Evolutionary conservation across 176 grass and related monocot species (phyloP).

Genomic region (Bonia amplexicaulis): DNA sequence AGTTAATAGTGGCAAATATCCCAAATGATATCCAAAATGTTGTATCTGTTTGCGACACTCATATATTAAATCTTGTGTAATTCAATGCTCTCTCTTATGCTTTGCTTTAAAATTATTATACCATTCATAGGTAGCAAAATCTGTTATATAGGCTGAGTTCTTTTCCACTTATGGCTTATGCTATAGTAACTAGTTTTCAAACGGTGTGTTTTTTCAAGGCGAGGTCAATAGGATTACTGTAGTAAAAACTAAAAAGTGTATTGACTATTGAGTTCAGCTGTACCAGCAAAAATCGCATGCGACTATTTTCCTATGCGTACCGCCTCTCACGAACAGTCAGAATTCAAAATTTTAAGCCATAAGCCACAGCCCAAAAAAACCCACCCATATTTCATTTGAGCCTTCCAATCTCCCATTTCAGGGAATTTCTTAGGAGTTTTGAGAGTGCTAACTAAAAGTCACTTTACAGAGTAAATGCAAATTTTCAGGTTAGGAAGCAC

Average conservation of each 20-base stretch:
- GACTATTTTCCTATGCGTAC: too few species aligned
- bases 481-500: neutral
- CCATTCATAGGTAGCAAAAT: neutral
- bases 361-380: too few species aligned
- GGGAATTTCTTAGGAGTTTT: neutral
- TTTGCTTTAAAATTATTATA: neutral
- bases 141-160: neutral
- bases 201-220: too few species aligned
- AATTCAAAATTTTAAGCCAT: too few species aligned
- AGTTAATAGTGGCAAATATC: neutral
- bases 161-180: too few species aligned
- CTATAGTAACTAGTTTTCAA: too few species aligned
- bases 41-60: neutral
- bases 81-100: neutral
- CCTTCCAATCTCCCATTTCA: neutral
- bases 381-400: neutral
- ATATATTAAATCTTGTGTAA: neutral
- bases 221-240: too few species aligned
- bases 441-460: neutral
- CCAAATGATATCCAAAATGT: slow-evolving; percentile 27
- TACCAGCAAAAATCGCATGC: too few species aligned
- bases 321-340: too few species aligned
- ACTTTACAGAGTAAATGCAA: neutral
- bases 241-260: too few species aligned
- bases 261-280: too few species aligned